Conservation (phyloP, 2,329 filamentous ascomycete species). For the Penicillium paneum region DNA sequence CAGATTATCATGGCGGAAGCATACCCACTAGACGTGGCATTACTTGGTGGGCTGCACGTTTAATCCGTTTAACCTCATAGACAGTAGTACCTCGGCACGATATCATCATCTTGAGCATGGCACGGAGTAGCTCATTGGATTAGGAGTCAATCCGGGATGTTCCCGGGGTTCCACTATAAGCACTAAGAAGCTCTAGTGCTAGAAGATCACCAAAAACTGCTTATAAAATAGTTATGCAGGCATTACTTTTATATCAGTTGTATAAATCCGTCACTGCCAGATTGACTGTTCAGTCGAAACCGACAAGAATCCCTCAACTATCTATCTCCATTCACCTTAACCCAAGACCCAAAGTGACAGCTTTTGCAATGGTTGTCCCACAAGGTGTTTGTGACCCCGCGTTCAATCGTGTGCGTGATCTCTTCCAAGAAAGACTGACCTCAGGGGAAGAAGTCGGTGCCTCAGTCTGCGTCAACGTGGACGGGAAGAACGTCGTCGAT, state of each 20-base stretch:
- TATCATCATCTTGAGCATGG: background rate
- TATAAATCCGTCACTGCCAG: background rate
- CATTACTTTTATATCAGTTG: background rate
- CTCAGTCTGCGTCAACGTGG: constrained; percentile 43
- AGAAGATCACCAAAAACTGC: background rate
- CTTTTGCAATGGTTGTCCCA: constrained; percentile 20
- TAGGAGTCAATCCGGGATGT: background rate
- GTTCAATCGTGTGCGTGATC: constrained; percentile 37
- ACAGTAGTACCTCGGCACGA: background rate
- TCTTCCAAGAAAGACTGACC: constrained; percentile 37
- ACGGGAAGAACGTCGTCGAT: constrained; percentile 49
- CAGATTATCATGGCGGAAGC: no score
- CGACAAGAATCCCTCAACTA: no score
- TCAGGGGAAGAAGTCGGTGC: constrained; percentile 46
- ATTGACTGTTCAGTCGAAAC: background rate
- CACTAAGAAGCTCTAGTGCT: background rate
- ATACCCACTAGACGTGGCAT: no score
- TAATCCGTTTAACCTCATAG: no score
- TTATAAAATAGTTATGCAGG: background rate
- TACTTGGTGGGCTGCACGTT: no score
- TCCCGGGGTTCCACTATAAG: background rate
- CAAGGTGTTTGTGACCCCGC: constrained; percentile 39
- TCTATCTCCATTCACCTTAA: background rate
- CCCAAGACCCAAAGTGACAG: background rate
- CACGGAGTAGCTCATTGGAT: background rate